Conservation (phyloP, 108 stramenopile species). For the Skeletonema grethae region DNA sequence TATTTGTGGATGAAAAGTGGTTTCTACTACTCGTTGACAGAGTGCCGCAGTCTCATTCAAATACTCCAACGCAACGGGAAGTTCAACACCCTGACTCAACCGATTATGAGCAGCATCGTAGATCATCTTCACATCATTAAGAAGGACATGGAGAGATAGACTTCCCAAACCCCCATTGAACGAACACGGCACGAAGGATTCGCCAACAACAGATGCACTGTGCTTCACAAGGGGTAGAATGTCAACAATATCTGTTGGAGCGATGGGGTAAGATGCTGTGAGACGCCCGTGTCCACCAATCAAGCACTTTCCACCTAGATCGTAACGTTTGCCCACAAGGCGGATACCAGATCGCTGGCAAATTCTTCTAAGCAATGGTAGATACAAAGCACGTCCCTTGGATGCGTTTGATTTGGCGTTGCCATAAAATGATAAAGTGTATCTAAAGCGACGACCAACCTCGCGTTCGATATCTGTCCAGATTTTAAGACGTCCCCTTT, state of each 20-base stretch:
- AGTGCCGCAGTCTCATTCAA: constrained; percentile 79
- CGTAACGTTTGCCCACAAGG: constrained; percentile 77
- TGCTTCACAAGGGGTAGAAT: constrained; percentile 93
- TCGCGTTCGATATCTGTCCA: constrained; percentile 84
- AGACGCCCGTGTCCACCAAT: constrained; percentile 60
- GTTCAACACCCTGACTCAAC: constrained; percentile 45
- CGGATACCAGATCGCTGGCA: constrained; percentile 91
- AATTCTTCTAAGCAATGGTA: constrained; percentile 82
- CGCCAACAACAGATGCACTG: constrained; percentile 63
- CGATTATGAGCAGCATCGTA: constrained; percentile 74
- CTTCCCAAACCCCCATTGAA: constrained; percentile 45
- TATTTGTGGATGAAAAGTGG: constrained; percentile 73
- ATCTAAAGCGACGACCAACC: constrained; percentile 74
- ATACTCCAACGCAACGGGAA: constrained; percentile 72
- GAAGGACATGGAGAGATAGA: constrained; percentile 72
- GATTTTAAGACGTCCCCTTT: constrained; percentile 57
- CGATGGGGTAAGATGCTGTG: constrained; percentile 72
- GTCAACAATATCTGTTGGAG: constrained; percentile 81
- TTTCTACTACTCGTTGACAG: constrained; percentile 81
- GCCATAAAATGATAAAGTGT: constrained; percentile 74
- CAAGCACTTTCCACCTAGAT: constrained; percentile 68
- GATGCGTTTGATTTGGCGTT: constrained; percentile 9
- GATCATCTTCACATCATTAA: constrained; percentile 79
- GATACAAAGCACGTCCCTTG: constrained; percentile 49
- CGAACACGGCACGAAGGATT: constrained; percentile 71